Evolutionary conservation across 169 alveolate species (phyloP).

Genomic region (Plasmodium gonderi): DNA sequence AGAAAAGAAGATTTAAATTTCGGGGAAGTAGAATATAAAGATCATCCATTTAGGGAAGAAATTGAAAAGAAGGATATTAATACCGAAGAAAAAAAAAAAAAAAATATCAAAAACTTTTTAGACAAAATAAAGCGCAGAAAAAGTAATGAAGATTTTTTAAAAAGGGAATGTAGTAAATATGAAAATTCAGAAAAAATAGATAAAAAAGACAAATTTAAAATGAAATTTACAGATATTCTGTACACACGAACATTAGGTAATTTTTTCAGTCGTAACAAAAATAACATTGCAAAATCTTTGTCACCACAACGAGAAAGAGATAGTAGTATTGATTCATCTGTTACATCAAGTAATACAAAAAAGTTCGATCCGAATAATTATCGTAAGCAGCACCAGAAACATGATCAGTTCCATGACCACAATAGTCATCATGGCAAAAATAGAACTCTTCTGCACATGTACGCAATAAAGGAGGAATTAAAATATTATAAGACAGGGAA

Average conservation of each 20-base stretch:
- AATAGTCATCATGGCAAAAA: not conserved
- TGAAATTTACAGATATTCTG: slow-evolving; percentile 57
- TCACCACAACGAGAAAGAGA: slow-evolving; percentile 30
- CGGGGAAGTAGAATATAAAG: not conserved
- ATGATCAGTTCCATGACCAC: not conserved
- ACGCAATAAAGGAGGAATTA: slow-evolving; percentile 4
- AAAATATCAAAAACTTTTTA: slow-evolving; percentile 38
- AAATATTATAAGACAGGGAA: not conserved
- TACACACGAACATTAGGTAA: slow-evolving; percentile 31
- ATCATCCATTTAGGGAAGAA: not conserved
- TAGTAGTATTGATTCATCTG: not conserved
- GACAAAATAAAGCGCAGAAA: slow-evolving; percentile 64
- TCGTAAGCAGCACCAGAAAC: not conserved
- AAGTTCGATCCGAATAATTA: not conserved
- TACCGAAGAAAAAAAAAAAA: slow-evolving; percentile 57
- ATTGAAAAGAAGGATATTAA: not conserved
- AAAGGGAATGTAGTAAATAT: slow-evolving; percentile 39
- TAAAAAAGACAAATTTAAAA: slow-evolving; percentile 51
- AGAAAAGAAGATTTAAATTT: not conserved
- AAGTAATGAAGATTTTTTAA: slow-evolving; percentile 23
- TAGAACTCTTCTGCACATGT: not conserved
- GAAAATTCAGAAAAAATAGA: slow-evolving; percentile 8
- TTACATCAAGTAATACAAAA: not conserved
- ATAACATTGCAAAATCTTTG: slow-evolving; percentile 1
- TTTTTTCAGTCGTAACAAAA: slow-evolving; percentile 59